These are phyloP conservation scores for Neopestalotiopsis sp. DNA, from an alignment of 2,329 filamentous ascomycete genomes.

Conservation along the genomic window DNA sequence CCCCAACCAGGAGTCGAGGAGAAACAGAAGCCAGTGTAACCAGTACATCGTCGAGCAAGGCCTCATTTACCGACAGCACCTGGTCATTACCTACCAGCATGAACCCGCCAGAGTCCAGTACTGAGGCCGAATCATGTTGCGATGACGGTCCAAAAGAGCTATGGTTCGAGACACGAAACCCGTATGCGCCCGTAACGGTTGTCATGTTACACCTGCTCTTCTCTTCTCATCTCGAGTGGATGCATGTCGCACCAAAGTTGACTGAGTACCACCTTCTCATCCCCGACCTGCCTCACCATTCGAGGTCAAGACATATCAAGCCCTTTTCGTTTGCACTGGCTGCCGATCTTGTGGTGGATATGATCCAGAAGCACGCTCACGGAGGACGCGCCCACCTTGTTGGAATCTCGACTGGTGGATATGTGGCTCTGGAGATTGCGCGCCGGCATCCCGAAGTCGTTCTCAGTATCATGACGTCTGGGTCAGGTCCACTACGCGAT, in stretches of 20 bases:
- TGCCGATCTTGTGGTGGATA: conserved; percentile 38
- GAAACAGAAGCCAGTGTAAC: conserved; percentile 6
- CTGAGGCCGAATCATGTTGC: conserved; percentile 2
- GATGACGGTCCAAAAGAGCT: conserved; percentile 3
- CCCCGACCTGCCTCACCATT: conserved; percentile 45
- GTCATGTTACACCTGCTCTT: conserved; percentile 39
- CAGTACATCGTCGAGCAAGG: conserved; percentile 1
- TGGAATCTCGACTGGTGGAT: conserved; percentile 47
- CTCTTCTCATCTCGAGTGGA: conserved; percentile 40
- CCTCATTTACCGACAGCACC: conserved; percentile 5
- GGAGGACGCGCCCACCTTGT: conserved; percentile 43
- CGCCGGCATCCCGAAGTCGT: conserved; percentile 40
- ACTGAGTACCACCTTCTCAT: conserved; percentile 44
- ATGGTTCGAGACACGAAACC: conserved; percentile 23
- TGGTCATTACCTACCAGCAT: conserved; percentile 3
- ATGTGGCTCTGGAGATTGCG: conserved; percentile 38
- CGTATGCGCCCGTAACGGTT: conserved; percentile 34
- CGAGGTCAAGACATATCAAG: conserved; percentile 36
- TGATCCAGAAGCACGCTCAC: conserved; percentile 42
- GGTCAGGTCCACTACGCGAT: conserved; percentile 3
- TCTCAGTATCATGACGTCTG: conserved; percentile 33
- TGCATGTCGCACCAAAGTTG: conserved; percentile 39
- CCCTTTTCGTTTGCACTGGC: conserved; percentile 37
- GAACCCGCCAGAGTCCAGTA: background rate
- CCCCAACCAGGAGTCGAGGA: background rate